Base-by-base conservation (phyloP, 2,329 filamentous ascomycete genomes). In the Beauveria varroae region DNA sequence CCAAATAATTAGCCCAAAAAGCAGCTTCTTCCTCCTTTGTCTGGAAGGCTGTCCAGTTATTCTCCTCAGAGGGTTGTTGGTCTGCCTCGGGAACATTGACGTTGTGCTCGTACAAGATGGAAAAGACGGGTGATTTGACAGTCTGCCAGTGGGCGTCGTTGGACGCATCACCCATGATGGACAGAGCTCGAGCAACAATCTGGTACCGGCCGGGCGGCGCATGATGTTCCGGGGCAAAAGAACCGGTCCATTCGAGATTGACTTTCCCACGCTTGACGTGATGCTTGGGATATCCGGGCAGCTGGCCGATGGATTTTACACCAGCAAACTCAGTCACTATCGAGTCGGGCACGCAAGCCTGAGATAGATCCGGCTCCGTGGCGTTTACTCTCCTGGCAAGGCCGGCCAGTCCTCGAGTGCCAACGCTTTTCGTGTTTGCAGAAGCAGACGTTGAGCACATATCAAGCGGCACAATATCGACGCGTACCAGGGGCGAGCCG, bases 131-230 rank as follows among this genome's bases (percentile, higher is more conserved):
- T 47, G 44, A 47, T 47, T 47, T 24, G 22, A 47, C 12, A 47
- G 20, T 51, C 49, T 51, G 49, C 49, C 28, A 51, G 49, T 51
- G 26, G 26, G 49, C 18, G 28, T 51, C 34, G 30, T 60, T 53
- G 5, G n/a, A n/a, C 5, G 24, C 46, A 14, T 62, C 43, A 49
- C 59, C 54, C 28, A 59, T 41, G 43, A 62, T 55, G 28, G 54
- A 46, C 22, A 63, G 49, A n/a, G 55, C 59, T 18, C 37, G 54
- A 52, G 24, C 49, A 26, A 63, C 50, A 26, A 63, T 53, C 59
- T 59, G 49, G 44, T 62, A 63, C 16, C 50, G 30, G 16, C 58
- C 62, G 24, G 54, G 53, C 24, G 62, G 59, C 22, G 55, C 59
- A 46, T 53, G 47, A 5, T 57, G 16, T 14, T 51, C 62, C 18